Percentiles rank a stretch among this genome's conserved stretches.
Conservation (phyloP, 768 basidiomycete species). For the Suillus spraguei region DNA sequence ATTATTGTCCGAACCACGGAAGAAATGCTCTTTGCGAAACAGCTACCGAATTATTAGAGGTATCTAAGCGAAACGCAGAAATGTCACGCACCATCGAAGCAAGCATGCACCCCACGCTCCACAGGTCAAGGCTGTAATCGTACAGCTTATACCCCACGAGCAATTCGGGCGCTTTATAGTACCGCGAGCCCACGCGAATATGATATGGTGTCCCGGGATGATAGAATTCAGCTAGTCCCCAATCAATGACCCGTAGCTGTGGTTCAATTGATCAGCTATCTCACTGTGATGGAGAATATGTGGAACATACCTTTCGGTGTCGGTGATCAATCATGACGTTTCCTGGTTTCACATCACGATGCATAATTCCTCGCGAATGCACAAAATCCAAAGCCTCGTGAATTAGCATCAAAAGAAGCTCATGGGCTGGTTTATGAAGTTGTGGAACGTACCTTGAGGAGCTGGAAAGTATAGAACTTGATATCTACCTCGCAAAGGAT, state of each 20-base stretch:
- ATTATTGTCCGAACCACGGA: conserved; percentile 73
- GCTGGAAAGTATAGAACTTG: conserved; percentile 67
- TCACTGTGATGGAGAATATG: not conserved
- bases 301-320: conserved; percentile 50
- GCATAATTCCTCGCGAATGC: conserved; percentile 74
- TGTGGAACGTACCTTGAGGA: conserved; percentile 47
- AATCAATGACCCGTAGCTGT: conserved; percentile 65
- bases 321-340: conserved; percentile 78
- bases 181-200: conserved; percentile 70
- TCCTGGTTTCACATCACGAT: conserved; percentile 66
- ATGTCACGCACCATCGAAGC: conserved; percentile 63
- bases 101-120: conserved; percentile 76
- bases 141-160: conserved; percentile 73
- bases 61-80: not conserved
- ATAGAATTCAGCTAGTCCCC: conserved; percentile 80
- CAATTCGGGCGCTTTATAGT: conserved; percentile 76
- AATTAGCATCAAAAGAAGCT: conserved; percentile 10
- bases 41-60: conserved; percentile 42
- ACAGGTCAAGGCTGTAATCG: conserved; percentile 73
- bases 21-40: conserved; percentile 75
- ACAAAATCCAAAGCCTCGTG: conserved; percentile 63
- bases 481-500: conserved; percentile 65
- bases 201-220: conserved; percentile 71
- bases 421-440: not conserved
- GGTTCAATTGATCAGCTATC: conserved; percentile 7